phyloP scores from a whole-genome alignment of 805 yeast species.

The Kockiozyma suomiensis region DNA sequence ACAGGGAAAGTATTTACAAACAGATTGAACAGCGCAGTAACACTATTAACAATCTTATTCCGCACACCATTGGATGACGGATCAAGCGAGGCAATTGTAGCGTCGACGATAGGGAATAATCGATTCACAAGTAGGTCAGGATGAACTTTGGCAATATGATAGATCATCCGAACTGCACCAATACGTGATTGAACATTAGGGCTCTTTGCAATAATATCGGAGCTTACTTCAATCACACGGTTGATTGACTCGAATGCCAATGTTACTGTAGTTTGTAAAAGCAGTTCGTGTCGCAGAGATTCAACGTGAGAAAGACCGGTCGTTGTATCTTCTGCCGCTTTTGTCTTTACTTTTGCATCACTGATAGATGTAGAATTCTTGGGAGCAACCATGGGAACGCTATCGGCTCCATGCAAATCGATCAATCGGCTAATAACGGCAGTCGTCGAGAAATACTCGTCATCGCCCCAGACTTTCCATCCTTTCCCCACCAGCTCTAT shows the following conservation, averaged over 20 bases:
- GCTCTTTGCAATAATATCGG: constrained; percentile 18
- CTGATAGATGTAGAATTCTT: not conserved
- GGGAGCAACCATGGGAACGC: constrained; percentile 6
- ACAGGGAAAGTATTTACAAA: constrained; percentile 28
- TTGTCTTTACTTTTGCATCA: not conserved
- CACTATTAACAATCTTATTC: constrained; percentile 27
- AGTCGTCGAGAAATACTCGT: constrained; percentile 13
- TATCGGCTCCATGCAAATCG: constrained; percentile 22
- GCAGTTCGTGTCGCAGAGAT: constrained; percentile 21
- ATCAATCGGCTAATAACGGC: constrained; percentile 10
- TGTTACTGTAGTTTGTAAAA: constrained; percentile 5
- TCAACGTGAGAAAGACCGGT: not conserved
- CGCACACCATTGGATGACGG: constrained; percentile 26
- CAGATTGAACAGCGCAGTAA: constrained; percentile 27
- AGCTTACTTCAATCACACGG: constrained; percentile 24
- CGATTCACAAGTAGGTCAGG: constrained; percentile 29
- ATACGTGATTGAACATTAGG: constrained; percentile 21
- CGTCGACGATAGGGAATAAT: constrained; percentile 31
- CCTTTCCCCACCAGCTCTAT: constrained; percentile 30
- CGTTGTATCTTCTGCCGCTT: not conserved
- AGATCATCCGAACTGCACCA: constrained; percentile 30
- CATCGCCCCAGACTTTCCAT: constrained; percentile 32
- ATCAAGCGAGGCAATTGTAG: constrained; percentile 29
- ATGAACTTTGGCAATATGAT: constrained; percentile 6
- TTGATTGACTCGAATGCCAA: constrained; percentile 21